phyloP scores from a whole-genome alignment of 2,329 filamentous ascomycete species.

The Penicillium sp. region DNA sequence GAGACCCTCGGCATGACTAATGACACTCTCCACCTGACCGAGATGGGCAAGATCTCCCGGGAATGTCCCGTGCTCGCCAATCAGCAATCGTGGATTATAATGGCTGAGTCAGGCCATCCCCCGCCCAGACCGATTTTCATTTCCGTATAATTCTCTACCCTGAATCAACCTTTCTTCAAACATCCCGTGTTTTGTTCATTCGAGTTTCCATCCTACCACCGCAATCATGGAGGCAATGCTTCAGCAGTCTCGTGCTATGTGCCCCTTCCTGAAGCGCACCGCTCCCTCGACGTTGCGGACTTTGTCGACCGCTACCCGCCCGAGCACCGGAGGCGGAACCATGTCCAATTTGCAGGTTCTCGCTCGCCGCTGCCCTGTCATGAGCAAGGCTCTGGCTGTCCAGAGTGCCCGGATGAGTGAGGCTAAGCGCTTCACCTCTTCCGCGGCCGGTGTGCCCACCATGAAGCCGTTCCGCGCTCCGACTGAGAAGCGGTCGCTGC shows the following conservation, averaged over 20 bases:
- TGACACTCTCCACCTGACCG: background rate
- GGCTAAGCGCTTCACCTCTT: conserved; percentile 41
- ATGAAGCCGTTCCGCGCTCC: conserved; percentile 50
- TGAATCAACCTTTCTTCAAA: background rate
- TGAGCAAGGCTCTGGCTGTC: conserved; percentile 95
- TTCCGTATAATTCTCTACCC: background rate
- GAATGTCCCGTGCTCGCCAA: background rate
- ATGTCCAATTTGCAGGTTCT: conserved; percentile 97
- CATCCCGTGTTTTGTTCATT: background rate
- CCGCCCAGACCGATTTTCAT: background rate
- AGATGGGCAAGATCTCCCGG: background rate
- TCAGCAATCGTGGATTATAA: background rate
- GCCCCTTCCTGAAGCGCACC: conserved; percentile 94
- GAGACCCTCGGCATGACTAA: background rate
- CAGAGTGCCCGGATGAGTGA: conserved; percentile 56
- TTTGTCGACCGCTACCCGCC: conserved; percentile 68
- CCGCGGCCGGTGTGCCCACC: conserved; percentile 31
- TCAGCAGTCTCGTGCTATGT: conserved; percentile 94
- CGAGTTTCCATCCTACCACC: background rate
- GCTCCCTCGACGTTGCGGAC: conserved; percentile 88
- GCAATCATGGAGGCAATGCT: conserved; percentile 83
- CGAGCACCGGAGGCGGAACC: conserved; percentile 78
- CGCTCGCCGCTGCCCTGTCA: conserved; percentile 93
- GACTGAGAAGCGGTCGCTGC: conserved; percentile 69
- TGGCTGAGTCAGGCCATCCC: background rate